These are phyloP conservation scores for Coniferiporia sulphurascens DNA, from an alignment of 1,284 basidiomycete species.

Conservation along the genomic window DNA sequence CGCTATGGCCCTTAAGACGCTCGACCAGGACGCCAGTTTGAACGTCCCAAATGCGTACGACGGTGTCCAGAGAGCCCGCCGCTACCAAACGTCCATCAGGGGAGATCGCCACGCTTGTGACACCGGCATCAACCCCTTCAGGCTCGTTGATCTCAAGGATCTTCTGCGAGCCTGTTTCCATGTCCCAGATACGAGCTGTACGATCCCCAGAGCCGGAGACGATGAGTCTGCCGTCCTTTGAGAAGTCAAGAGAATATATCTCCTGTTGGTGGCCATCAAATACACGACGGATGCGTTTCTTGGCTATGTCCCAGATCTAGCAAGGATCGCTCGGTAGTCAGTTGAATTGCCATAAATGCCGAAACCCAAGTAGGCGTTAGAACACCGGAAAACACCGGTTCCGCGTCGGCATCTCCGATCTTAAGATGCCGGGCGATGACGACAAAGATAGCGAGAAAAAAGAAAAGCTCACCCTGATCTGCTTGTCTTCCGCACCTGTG, in stretches of 20 bases:
- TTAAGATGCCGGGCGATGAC: too few relatives aligned
- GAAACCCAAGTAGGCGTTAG: not conserved
- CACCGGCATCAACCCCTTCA: constrained; percentile 63
- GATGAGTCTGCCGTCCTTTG: constrained; percentile 73
- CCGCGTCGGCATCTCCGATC: too few relatives aligned
- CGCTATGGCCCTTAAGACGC: constrained; percentile 74
- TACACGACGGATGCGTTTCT: constrained; percentile 64
- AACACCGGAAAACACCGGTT: too few relatives aligned
- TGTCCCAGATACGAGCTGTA: constrained; percentile 88
- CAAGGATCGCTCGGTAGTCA: constrained; percentile 8
- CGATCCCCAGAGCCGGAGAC: constrained; percentile 90
- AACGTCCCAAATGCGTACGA: constrained; percentile 87
- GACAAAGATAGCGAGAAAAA: not conserved
- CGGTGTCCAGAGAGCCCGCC: constrained; percentile 78
- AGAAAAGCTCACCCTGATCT: constrained; percentile 60
- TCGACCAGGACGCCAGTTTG: constrained; percentile 68
- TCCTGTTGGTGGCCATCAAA: constrained; percentile 87
- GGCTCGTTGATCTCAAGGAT: constrained; percentile 58
- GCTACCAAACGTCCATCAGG: constrained; percentile 80
- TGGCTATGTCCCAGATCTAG: constrained; percentile 84
- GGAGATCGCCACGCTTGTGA: constrained; percentile 77
- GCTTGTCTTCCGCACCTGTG: constrained; percentile 81
- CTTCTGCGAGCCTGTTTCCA: constrained; percentile 56
- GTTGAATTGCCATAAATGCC: constrained; percentile 1
- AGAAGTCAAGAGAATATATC: constrained; percentile 89